A percentile compares a stretch with the other conserved stretches of the same genome.
Evolutionary conservation across 306 rosid species (phyloP).

Genomic region (Geum urbanum): DNA sequence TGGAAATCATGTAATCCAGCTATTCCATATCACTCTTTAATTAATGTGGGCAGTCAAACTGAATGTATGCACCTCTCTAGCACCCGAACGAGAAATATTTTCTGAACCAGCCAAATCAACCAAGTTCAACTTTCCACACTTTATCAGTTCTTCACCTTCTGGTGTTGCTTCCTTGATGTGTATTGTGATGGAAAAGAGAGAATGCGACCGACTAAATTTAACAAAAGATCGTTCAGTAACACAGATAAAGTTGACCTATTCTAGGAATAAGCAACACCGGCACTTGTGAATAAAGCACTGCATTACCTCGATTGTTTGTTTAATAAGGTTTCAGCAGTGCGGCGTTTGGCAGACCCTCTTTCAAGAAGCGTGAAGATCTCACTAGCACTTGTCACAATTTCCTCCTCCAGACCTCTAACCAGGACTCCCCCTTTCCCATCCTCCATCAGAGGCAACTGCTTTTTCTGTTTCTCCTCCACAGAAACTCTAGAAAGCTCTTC

Average conservation of each 20-base stretch:
- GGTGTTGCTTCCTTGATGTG: slow-evolving; percentile 97
- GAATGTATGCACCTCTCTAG: slow-evolving; percentile 71
- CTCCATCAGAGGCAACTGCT: slow-evolving; percentile 92
- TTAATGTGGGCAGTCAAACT: not conserved
- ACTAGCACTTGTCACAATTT: slow-evolving; percentile 83
- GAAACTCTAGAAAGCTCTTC: slow-evolving; percentile 66
- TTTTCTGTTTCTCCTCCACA: slow-evolving; percentile 81
- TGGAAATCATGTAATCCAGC: not conserved
- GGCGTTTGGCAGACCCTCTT: slow-evolving; percentile 90
- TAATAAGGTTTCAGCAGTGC: slow-evolving; percentile 91
- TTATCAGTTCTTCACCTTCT: slow-evolving; percentile 94
- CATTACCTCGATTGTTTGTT: slow-evolving; percentile 89
- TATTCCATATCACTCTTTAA: slow-evolving; percentile 7
- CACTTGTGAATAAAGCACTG: not conserved
- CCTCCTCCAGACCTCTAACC: slow-evolving; percentile 88
- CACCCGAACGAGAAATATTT: slow-evolving; percentile 97
- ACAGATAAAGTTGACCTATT: not conserved
- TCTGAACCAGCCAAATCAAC: slow-evolving; percentile 98
- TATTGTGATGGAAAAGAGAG: slow-evolving; percentile 91
- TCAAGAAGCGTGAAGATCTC: slow-evolving; percentile 84
- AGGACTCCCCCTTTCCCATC: slow-evolving; percentile 99
- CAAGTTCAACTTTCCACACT: slow-evolving; percentile 93
- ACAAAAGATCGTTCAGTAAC: slow-evolving; percentile 9
- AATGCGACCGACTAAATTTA: slow-evolving; percentile 86
- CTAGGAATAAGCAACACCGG: not conserved